These are phyloP conservation scores for Skeletonema tropicum DNA, from an alignment of 108 stramenopile genomes.

Conservation along the genomic window DNA sequence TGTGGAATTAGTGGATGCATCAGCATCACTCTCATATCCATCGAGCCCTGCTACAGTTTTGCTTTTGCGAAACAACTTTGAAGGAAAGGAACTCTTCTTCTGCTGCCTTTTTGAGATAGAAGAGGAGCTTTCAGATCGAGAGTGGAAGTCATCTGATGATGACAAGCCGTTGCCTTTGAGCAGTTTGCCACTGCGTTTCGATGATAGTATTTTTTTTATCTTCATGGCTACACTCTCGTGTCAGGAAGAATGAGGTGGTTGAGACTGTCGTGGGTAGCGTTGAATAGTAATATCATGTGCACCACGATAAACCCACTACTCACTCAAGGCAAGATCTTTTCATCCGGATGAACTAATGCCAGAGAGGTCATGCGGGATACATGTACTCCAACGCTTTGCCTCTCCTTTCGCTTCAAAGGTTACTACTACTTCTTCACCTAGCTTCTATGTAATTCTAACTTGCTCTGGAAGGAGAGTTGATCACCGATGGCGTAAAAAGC, in stretches of 20 bases:
- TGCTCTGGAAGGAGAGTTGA: no score
- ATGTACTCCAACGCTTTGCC: no score
- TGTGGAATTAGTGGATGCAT: conserved; percentile 21
- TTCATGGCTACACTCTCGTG: neutral
- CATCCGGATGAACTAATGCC: no score
- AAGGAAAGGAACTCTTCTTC: neutral
- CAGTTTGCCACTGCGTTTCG: neutral
- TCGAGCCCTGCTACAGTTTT: neutral
- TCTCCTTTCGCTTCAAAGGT: no score
- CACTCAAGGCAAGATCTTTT: no score
- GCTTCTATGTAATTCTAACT: no score
- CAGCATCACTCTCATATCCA: conserved; percentile 29
- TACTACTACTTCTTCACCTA: no score
- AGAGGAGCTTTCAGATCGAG: conserved; percentile 1
- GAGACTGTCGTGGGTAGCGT: no score
- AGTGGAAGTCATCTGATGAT: neutral
- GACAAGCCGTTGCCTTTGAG: neutral
- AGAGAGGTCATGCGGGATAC: neutral
- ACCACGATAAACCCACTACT: no score
- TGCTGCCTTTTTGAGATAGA: neutral
- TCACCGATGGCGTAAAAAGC: no score
- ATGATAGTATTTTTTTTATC: neutral
- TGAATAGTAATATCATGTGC: no score
- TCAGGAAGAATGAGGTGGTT: neutral
- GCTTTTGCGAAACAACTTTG: neutral